Conservation (phyloP, 1,284 basidiomycete genomes). For the Baeospora myosura region DNA sequence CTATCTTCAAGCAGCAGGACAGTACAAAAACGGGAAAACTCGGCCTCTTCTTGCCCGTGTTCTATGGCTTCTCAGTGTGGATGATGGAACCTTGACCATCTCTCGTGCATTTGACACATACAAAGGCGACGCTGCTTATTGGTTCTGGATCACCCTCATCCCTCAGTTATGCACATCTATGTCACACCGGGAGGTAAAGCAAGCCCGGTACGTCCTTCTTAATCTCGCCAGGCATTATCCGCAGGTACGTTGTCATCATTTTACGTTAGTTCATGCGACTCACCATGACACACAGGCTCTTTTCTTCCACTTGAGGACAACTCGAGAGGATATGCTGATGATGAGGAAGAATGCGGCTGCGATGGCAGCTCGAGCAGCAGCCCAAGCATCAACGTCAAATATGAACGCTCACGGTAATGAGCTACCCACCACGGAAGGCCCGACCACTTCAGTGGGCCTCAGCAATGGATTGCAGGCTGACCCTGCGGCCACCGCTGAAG, state of each 20-base stretch:
- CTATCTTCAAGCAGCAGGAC: conserved; percentile 94
- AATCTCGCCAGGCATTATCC: conserved; percentile 92
- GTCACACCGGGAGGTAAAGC: conserved; percentile 87
- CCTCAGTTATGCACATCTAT: conserved; percentile 93
- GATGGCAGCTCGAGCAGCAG: conserved; percentile 5
- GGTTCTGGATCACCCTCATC: conserved; percentile 99
- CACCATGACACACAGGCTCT: conserved; percentile 56
- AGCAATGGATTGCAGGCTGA: not conserved
- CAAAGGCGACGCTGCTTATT: conserved; percentile 93
- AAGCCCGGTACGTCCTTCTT: conserved; percentile 84
- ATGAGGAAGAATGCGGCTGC: conserved; percentile 11
- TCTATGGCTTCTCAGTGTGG: conserved; percentile 93
- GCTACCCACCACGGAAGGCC: not conserved
- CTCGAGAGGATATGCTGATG: conserved; percentile 68
- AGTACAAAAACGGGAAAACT: conserved; percentile 94
- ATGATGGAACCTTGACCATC: conserved; percentile 73
- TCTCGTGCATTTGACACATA: conserved; percentile 92
- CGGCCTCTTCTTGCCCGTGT: conserved; percentile 89
- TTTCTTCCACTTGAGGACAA: conserved; percentile 92
- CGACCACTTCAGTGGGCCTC: conserved; percentile 1
- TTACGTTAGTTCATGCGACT: conserved; percentile 6
- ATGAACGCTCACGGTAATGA: conserved; percentile 10
- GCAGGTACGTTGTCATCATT: conserved; percentile 56
- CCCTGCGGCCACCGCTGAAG: not conserved
- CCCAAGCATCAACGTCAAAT: conserved; percentile 9